Conservation (phyloP, 352 stramenopile species). For the Globisporangium radiosum region DNA sequence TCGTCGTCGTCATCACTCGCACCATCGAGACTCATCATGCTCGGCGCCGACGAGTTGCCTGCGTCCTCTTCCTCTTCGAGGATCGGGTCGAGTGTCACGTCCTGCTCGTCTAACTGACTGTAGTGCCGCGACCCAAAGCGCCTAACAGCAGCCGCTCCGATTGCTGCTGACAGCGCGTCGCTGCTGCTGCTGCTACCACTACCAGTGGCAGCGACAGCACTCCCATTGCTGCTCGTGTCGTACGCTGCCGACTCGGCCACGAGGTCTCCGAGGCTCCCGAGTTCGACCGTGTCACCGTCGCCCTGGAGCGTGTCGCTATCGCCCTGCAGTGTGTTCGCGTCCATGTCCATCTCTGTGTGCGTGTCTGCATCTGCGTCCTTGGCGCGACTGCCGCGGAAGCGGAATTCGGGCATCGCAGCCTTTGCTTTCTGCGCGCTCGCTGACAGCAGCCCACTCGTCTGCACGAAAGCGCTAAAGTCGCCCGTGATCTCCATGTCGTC, state of each 20-base stretch:
- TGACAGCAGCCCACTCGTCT: constrained; percentile 15
- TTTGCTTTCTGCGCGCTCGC: constrained; percentile 9
- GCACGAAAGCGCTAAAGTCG: constrained; percentile 46
- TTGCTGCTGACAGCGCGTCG: constrained; percentile 7
- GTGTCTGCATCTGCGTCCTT: not conserved
- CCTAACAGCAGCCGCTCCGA: constrained; percentile 6
- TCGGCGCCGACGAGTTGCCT: constrained; percentile 43
- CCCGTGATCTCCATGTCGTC: constrained; percentile 88
- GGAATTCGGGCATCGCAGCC: constrained; percentile 9
- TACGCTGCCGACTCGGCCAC: constrained; percentile 48
- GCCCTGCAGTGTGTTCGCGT: not conserved
- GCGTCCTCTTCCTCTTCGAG: constrained; percentile 56
- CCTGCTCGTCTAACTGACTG: constrained; percentile 26
- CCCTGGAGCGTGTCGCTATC: constrained; percentile 14
- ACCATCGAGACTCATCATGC: constrained; percentile 70
- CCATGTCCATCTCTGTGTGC: not conserved
- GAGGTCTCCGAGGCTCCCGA: constrained; percentile 51
- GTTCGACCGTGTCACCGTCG: constrained; percentile 52
- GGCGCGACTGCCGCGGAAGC: constrained; percentile 1
- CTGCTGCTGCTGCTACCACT: constrained; percentile 23
- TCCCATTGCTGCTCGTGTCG: constrained; percentile 15
- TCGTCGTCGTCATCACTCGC: constrained; percentile 46
- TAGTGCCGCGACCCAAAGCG: constrained; percentile 14
- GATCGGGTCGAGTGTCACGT: constrained; percentile 53
- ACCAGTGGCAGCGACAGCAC: constrained; percentile 16